Base-by-base conservation (phyloP, 345 rosid genomes). In the Toxicodendron radicans region DNA sequence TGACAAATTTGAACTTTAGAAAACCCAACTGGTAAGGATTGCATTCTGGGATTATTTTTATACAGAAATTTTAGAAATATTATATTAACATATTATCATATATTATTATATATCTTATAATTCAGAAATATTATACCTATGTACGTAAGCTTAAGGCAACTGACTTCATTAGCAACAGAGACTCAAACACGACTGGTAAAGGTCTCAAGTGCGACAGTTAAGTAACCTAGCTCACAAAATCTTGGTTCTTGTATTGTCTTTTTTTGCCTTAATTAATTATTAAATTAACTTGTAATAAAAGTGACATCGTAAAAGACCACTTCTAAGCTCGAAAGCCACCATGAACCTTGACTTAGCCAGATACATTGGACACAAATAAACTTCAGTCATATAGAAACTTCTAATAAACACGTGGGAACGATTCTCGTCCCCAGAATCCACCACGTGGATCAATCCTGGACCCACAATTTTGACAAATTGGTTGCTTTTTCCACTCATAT, bases 341-440 rank as follows among this genome's bases (percentile, higher is more conserved):
- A 14, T 14, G 54, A n/a, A 70, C 71, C 79, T 82, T 85, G 89
- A 85, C 91, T 78, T 52, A 76, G 52, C 82, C 67, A 74, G 86
- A 62, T 87, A 21, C 91, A 84, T 12, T 85, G 89, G 80, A 85
- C 73, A 3, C 48, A 18, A 56, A n/a, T 7, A 12, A 10, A 67
- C 9, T 14, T 45, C 1, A 11, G 73, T 58, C 79, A 21, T 11
- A 14, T 27, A 14, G 76, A 75, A 75, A 66, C 74, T 83, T 83
- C 86, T 74, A 18, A 14, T 49, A 21, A 9, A 54, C 81, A 80
- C 66, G 74, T 63, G 73, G 1, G 45, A 69, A 41, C 71, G 38
- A 21, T 14, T 62, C 10, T 46, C 57, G 72, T 7, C 77, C 79
- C 10, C 7, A 9, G 0, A 56, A 72, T 75, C 53, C 53, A 48